Base-by-base conservation (phyloP, 106 monocot genomes). In the Posidonia australis region DNA sequence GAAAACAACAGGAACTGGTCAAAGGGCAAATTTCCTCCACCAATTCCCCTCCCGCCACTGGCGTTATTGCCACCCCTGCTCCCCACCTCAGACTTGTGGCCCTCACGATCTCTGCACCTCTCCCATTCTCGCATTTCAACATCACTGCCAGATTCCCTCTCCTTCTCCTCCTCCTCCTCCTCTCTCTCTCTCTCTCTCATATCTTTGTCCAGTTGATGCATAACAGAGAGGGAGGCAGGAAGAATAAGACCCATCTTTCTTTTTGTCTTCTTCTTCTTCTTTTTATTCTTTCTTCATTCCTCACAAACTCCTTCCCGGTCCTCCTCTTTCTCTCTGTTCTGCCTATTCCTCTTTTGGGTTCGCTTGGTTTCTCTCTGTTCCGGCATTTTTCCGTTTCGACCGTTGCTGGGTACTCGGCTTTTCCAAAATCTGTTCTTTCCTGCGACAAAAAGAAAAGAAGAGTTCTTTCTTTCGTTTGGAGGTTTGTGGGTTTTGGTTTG, bases 101-200 rank as follows among this genome's bases (percentile, higher is more conserved):
- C 47, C 5, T 28, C 64, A 64, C 64, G 64, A 64, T 47, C 64
- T 47, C 64, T 64, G 46, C 44, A 25, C 64, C 63, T 25, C 46
- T 63, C 63, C 63, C 46, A 46, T 46, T 46, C 63, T 32, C 44
- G 10, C 46, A 44, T 32, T 63, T 46, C 1, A 19, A 13, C 13
- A 24, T 62, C 21, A 10, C 62, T 0, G 10, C 6, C 43, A 41
- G 17, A 9, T 10, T 21, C 43, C 61, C 30, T 36, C 32, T 32
- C 36, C 0, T 1, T 59, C n/a, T 60, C 59, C 0, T 10, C 10
- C 31, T 59, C 24, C 11, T 1, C 3, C 21, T 21, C 23, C 13
- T 3, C 10, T 29, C 30, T 60, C 59, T 32, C 32, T 36, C 60
- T 31, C 60, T 16, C 17, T 59, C 10, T 17, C 29, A 31, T 59